Base-by-base conservation (phyloP, 2,329 filamentous ascomycete genomes). In the Aspergillus carbonarius region DNA sequence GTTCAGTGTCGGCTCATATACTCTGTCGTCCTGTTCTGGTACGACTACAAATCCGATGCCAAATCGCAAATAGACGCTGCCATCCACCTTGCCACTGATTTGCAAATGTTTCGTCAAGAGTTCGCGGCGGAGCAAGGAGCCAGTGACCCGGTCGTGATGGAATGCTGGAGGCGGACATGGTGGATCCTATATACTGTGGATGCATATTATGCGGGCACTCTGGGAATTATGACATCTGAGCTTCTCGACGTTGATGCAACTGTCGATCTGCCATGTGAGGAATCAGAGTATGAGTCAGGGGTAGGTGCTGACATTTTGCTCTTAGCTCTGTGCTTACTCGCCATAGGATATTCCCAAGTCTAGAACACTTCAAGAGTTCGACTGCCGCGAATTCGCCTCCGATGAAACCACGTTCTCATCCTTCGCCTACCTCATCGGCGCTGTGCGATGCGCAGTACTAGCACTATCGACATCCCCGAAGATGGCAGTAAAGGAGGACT, bases 201-300 rank as follows among this genome's bases (percentile, higher is more conserved):
- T 68, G 89, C 88, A 53, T 88, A 93, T 81, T 84, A 93, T 62
- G 88, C 91, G 2, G 90, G 89, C 4, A 87, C 64, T 30, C 56
- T 67, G n/a, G 67, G 66, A 7, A 69, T 68, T 2, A 68, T 62
- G 66, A 66, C 63, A 3, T 67, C 71, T 27, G 53, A 50, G 10
- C 54, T 66, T 12, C 30, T 61, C 32, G 59, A 68, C 8, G 59
- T 74, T 18, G 59, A 67, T 12, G 54, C 58, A 2, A 71, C 68
- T 1, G 65, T 66, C 4, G 68, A 68, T 7, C 55, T 76, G 13
- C 73, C 73, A 5, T 74, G 73, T 55, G 72, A 76, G 27, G 73
- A 75, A 53, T 30, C 54, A 4, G 70, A 70, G 32, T 72, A 73
- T 62, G 63, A 72, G 54, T 65, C 56, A 3, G 71, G 71, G 34